Evolutionary conservation across 345 rosid genomes (phyloP), one percentile per base, ranked within the genome.

Genomic region (Syzygium aromaticum): DNA sequence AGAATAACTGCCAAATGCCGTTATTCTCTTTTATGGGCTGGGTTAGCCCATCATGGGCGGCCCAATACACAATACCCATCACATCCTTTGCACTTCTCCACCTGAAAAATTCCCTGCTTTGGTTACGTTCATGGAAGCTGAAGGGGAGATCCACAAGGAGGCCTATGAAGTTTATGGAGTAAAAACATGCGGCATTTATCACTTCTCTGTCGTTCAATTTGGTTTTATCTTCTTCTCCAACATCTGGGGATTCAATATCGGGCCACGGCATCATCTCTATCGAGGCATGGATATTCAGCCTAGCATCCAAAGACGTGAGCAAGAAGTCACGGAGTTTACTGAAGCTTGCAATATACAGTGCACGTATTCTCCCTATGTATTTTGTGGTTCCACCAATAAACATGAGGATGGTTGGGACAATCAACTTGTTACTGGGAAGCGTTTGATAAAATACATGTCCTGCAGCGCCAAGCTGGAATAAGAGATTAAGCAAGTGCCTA

Each of bases 341-440:
- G 33, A 63, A 63, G 77, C 77, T 63, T 28, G 38, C 77, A 7
- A 63, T 28, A 63, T 63, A 28, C 21, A 63, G 77, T n/a, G 38
- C 77, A 0, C 77, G 88, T 21, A 91, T 94, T 87, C 96, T 87
- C 90, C 94, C 97, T 28, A 89, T 86, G 54, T 94, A 94, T 89
- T 92, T 95, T 19, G 92, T 91, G 9, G 86, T 63, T 27, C 96
- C 97, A 40, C 93, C 90, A 22, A 88, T 1, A 86, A 93, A 95
- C 73, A 94, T 87, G 78, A 94, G 89, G 14, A 89, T 15, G 30
- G 64, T 27, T 59, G 64, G 64, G 64, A 59, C 64, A 59, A 59
- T 59, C 30, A 59, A 59, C 64, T 53, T 88, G 88, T 89, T 90
- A 7, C 11, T 40, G 11, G 90, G 92, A 0, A 92, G 27, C 10